Evolutionary conservation across 2,329 filamentous ascomycete species (phyloP).

Genomic region (Thyridium curvatum): DNA sequence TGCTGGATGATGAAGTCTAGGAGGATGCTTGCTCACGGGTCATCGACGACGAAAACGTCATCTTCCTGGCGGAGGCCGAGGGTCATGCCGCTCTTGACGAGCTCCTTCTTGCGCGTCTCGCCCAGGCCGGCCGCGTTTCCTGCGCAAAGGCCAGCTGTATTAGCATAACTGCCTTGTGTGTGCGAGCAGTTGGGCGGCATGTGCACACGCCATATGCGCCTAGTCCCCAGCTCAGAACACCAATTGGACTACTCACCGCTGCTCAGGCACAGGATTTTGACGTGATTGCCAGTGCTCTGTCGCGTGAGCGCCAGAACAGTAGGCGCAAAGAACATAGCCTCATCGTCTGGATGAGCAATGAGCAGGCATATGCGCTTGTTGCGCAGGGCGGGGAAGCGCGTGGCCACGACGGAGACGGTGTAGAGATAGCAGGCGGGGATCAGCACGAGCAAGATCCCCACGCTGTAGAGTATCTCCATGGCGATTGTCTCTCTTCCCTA

Average conservation of each 20-base stretch:
- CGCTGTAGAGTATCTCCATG: background rate
- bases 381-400: slow-evolving; percentile 58
- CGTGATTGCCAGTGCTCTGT: slow-evolving; percentile 75
- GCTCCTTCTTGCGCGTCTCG: slow-evolving; percentile 73
- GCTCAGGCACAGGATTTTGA: slow-evolving; percentile 91
- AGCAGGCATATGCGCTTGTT: slow-evolving; percentile 87
- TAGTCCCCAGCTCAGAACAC: no score
- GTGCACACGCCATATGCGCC: no score
- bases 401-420: slow-evolving; percentile 36
- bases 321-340: slow-evolving; percentile 98
- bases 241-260: slow-evolving; percentile 49
- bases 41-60: slow-evolving; percentile 82
- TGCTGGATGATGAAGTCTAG: background rate
- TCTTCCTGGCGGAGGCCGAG: slow-evolving; percentile 70
- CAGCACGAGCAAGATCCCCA: slow-evolving; percentile 31
- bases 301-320: slow-evolving; percentile 77
- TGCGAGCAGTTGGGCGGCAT: no score
- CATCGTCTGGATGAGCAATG: slow-evolving; percentile 96
- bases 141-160: slow-evolving; percentile 19
- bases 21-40: slow-evolving; percentile 51
- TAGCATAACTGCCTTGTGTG: background rate
- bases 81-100: slow-evolving; percentile 70
- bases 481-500: slow-evolving; percentile 9
- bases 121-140: slow-evolving; percentile 85
- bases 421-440: slow-evolving; percentile 47